Conservation (phyloP, 169 alveolate genomes). For the Cryptosporidium andersoni region DNA sequence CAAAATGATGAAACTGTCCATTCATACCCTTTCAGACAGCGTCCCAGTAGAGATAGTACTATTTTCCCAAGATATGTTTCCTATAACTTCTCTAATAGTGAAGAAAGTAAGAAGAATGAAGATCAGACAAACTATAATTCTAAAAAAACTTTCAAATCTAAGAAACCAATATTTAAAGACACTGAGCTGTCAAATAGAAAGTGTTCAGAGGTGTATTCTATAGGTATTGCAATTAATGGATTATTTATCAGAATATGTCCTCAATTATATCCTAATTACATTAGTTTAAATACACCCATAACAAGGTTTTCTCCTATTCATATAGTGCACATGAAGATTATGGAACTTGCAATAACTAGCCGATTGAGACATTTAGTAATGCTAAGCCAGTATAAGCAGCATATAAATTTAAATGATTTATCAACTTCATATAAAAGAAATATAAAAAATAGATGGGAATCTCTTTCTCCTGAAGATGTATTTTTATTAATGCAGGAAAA, state of each 20-base stretch:
- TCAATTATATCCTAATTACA: constrained; percentile 41
- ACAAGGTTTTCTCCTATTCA: constrained; percentile 46
- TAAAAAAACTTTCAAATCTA: constrained; percentile 13
- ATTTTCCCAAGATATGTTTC: constrained; percentile 8
- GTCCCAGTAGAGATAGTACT: no score
- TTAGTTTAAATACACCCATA: constrained; percentile 12
- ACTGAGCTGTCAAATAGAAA: constrained; percentile 6
- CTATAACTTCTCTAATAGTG: constrained; percentile 11
- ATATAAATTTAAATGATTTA: constrained; percentile 1
- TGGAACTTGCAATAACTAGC: constrained; percentile 44
- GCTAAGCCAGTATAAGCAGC: constrained; percentile 24
- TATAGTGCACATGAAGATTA: constrained; percentile 19
- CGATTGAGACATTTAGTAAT: constrained; percentile 57
- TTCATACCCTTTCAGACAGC: no score
- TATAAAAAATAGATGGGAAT: constrained; percentile 18
- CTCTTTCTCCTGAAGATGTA: background rate
- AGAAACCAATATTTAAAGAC: constrained; percentile 18
- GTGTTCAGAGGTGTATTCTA: constrained; percentile 21
- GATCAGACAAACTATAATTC: no score
- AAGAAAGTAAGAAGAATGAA: background rate
- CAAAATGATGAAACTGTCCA: constrained; percentile 2
- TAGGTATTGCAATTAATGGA: constrained; percentile 57
- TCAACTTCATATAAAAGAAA: background rate
- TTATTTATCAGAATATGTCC: constrained; percentile 56
- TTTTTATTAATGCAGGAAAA: constrained; percentile 27